Evolutionary conservation across 164 flowering plant genomes (phyloP).

Genomic region (Umbilicus rupestris): DNA sequence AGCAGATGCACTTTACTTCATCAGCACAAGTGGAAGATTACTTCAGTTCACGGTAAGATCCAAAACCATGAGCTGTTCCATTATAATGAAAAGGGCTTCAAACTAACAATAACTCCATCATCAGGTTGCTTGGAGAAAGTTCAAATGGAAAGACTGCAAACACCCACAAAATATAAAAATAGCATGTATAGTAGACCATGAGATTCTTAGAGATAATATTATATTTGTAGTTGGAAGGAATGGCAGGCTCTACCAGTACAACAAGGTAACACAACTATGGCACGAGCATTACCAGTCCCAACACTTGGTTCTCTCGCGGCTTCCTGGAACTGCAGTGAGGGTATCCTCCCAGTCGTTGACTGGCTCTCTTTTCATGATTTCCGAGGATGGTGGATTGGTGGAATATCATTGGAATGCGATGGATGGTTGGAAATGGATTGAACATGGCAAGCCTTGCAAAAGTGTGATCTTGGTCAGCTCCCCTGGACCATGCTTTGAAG

Average conservation of each 20-base stretch:
- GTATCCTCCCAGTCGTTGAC: slow-evolving; percentile 32
- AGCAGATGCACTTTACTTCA: slow-evolving; percentile 65
- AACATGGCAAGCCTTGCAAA: slow-evolving; percentile 66
- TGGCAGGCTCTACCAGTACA: slow-evolving; percentile 74
- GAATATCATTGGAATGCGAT: slow-evolving; percentile 64
- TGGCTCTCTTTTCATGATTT: slow-evolving; percentile 78
- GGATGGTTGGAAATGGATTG: slow-evolving; percentile 87
- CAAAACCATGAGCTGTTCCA: not conserved
- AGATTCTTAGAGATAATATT: slow-evolving; percentile 53
- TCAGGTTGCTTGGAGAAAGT: slow-evolving; percentile 61
- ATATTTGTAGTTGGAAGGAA: slow-evolving; percentile 62
- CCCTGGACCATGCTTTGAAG: slow-evolving; percentile 65
- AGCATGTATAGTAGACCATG: slow-evolving; percentile 71
- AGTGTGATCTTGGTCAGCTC: slow-evolving; percentile 49
- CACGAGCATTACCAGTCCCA: slow-evolving; percentile 80
- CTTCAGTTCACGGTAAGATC: slow-evolving; percentile 63
- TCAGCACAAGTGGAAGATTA: slow-evolving; percentile 61
- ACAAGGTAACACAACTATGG: slow-evolving; percentile 76
- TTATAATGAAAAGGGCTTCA: not conserved
- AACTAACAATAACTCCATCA: not conserved
- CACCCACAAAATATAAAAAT: slow-evolving; percentile 47
- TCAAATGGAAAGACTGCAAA: slow-evolving; percentile 77
- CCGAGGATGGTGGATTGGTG: slow-evolving; percentile 63
- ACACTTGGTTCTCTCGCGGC: slow-evolving; percentile 56
- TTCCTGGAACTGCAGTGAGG: slow-evolving; percentile 62